These are phyloP conservation scores for Podila minutissima DNA, from an alignment of 192 early-diverging fungal genomes.

Conservation along the genomic window DNA sequence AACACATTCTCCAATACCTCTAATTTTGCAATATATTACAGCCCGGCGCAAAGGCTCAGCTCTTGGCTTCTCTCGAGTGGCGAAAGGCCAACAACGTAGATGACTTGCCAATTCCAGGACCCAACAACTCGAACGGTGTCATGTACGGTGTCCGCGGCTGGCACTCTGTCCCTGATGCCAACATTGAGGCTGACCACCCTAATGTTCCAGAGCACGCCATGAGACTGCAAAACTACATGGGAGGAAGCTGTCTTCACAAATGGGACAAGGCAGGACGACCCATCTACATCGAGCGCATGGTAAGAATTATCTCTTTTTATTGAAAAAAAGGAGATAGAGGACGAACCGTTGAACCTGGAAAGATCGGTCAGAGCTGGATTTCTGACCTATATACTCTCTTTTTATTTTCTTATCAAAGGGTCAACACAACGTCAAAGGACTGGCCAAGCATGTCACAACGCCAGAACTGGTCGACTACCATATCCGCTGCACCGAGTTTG, in stretches of 20 bases:
- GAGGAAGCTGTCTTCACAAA: constrained; percentile 84
- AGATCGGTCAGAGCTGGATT: background rate
- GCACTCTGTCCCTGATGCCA: constrained; percentile 68
- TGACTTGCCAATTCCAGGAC: constrained; percentile 63
- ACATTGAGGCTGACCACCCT: constrained; percentile 63
- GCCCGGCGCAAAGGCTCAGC: constrained; percentile 68
- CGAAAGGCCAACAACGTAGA: constrained; percentile 67
- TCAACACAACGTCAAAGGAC: constrained; percentile 70
- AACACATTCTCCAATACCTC: background rate
- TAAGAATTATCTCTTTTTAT: constrained; percentile 41
- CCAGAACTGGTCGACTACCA: constrained; percentile 75
- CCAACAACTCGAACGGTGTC: constrained; percentile 65
- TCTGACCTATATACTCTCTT: background rate
- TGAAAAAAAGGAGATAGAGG: background rate
- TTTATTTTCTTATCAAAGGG: constrained; percentile 46
- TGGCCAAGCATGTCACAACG: constrained; percentile 67
- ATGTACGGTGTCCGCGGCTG: constrained; percentile 77
- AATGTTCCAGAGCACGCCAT: constrained; percentile 71
- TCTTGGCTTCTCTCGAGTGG: constrained; percentile 70
- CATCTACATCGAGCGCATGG: constrained; percentile 92
- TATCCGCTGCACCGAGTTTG: constrained; percentile 75
- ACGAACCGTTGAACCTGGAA: background rate
- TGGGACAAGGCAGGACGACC: constrained; percentile 90
- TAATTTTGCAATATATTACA: constrained; percentile 25
- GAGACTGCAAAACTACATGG: constrained; percentile 70